Conservation (phyloP, 2,329 filamentous ascomycete species). For the Chlorencoelia australis region DNA sequence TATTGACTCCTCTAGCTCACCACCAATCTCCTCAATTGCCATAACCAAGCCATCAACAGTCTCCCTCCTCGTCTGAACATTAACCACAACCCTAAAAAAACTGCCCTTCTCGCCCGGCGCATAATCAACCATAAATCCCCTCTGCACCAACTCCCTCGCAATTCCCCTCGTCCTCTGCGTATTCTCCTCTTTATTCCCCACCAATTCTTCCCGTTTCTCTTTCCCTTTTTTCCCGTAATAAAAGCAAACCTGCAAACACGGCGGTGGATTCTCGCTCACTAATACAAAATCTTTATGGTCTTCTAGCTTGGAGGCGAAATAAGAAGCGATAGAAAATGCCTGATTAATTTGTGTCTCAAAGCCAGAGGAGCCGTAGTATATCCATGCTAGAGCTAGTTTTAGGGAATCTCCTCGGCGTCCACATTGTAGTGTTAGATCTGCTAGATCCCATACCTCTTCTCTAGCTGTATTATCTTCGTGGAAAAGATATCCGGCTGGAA, state of each 20-base stretch:
- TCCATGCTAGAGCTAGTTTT: slow-evolving; percentile 82
- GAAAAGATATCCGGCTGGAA: slow-evolving; percentile 80
- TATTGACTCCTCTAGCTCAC: not conserved
- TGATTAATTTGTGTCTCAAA: slow-evolving; percentile 61
- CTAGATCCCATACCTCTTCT: slow-evolving; percentile 79
- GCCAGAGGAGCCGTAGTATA: slow-evolving; percentile 73
- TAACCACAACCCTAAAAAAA: slow-evolving; percentile 62
- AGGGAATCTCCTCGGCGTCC: slow-evolving; percentile 76
- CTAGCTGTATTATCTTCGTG: slow-evolving; percentile 42
- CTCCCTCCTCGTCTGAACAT: slow-evolving; percentile 46
- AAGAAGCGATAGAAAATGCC: slow-evolving; percentile 61
- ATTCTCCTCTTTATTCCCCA: slow-evolving; percentile 35
- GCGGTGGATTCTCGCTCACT: slow-evolving; percentile 66
- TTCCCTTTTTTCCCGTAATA: slow-evolving; percentile 50
- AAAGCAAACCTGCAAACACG: slow-evolving; percentile 91
- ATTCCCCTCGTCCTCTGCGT: slow-evolving; percentile 45
- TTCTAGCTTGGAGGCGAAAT: slow-evolving; percentile 54
- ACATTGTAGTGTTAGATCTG: slow-evolving; percentile 88
- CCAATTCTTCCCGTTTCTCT: slow-evolving; percentile 40
- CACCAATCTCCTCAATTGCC: slow-evolving; percentile 38
- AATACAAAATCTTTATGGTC: slow-evolving; percentile 53
- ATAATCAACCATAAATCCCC: slow-evolving; percentile 58
- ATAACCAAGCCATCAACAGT: slow-evolving; percentile 53
- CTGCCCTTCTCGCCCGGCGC: slow-evolving; percentile 44
- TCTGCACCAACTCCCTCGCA: slow-evolving; percentile 40